A percentile compares a stretch with the other conserved stretches of the same genome.
These are phyloP conservation scores for Colletotrichum coccodes DNA, from an alignment of 2,329 filamentous ascomycete species.

Conservation along the genomic window DNA sequence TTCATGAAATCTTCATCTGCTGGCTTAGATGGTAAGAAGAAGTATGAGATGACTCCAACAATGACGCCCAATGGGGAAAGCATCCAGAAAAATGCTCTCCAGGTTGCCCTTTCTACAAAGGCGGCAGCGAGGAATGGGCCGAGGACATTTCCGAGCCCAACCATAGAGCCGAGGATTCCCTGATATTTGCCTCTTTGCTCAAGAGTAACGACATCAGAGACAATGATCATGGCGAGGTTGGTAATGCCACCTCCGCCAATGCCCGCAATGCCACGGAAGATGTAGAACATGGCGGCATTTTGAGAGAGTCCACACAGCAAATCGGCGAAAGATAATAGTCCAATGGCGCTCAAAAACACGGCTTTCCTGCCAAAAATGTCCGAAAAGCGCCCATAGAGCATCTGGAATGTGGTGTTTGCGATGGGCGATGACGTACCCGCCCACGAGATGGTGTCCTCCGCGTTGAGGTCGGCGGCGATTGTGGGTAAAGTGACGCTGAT, in stretches of 20 bases:
- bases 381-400: constrained; percentile 70
- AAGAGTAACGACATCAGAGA: constrained; percentile 68
- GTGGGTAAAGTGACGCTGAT: constrained; percentile 63
- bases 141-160: constrained; percentile 53
- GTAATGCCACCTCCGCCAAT: constrained; percentile 71
- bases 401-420: constrained; percentile 70
- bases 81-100: constrained; percentile 56
- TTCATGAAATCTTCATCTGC: constrained; percentile 55
- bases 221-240: constrained; percentile 69
- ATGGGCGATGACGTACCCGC: constrained; percentile 63
- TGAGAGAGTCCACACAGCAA: constrained; percentile 67
- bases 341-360: constrained; percentile 63
- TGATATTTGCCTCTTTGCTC: constrained; percentile 67
- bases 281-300: constrained; percentile 67
- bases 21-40: constrained; percentile 62
- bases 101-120: constrained; percentile 48
- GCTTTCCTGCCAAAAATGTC: constrained; percentile 71
- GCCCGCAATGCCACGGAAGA: constrained; percentile 69
- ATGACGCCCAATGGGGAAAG: constrained; percentile 60
- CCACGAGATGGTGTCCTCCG: constrained; percentile 64
- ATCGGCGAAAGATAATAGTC: constrained; percentile 64
- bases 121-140: constrained; percentile 56
- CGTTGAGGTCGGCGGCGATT: constrained; percentile 57
- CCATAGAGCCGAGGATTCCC: constrained; percentile 51
- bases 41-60: constrained; percentile 55